Evolutionary conservation across 192 early-diverging fungal species (phyloP), one percentile per base, ranked within the genome.

Genomic region (Linnemannia elongata): DNA sequence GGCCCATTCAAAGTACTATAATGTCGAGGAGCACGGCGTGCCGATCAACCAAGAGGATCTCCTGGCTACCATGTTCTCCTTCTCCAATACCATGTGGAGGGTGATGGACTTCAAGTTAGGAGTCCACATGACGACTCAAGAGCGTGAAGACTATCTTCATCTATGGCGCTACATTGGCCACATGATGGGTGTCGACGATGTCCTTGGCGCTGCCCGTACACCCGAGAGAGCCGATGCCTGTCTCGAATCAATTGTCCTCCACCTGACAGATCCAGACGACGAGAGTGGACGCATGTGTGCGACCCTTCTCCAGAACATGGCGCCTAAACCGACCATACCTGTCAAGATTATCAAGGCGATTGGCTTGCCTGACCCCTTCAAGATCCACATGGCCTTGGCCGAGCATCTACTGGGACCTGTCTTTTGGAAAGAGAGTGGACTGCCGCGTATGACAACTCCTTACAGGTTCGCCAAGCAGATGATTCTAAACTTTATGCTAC

Each of bases 81-180:
- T 88, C 72, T 82, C 87, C 8, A 80, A 68, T 30, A 66, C 85
- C 18, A 78, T 82, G 60, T 85, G 83, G 83, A 63, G 78, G 3
- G 77, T 71, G 30, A 82, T 87, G 69, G 71, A 85, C 30, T 35
- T 42, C 8, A 66, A 75, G 15, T 52, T 90, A 63, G 83, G 75
- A 39, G 81, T 85, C 27, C 70, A 68, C 15, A 77, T 90, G 79
- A 77, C 36, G 18, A 41, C 22, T 1, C 72, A 89, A 45, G 89
- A 90, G 49, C 87, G 78, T 1, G 81, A 88, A 18, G 89, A 90
- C 44, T 92, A 85, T 36, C 47, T 90, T 13, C 90, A 90, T 35
- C 79, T 91, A 4, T 92, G 91, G 91, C 82, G 91, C 39, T 91
- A 91, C 72, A 73, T 91, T 30, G 90, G 90, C 36, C 77, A 88